Conservation (phyloP, 768 basidiomycete species). For the Podaxis pistillaris region DNA sequence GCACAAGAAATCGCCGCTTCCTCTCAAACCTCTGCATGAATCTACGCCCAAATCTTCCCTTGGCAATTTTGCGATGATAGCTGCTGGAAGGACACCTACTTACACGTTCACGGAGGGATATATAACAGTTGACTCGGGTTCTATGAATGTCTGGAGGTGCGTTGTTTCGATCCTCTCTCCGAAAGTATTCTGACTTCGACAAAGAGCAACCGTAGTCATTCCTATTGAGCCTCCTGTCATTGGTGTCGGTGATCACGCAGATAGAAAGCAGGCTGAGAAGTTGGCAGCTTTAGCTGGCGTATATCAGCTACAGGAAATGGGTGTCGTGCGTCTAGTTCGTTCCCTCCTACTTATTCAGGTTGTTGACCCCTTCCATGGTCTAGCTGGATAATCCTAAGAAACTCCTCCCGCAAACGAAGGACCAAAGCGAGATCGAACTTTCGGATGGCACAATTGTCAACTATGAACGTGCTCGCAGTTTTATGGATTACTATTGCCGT, state of each 20-base stretch:
- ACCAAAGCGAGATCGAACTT: conserved; percentile 33
- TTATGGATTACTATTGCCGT: conserved; percentile 95
- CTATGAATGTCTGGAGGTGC: conserved; percentile 44
- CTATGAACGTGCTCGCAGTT: conserved; percentile 75
- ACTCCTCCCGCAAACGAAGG: conserved; percentile 22
- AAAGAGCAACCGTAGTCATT: conserved; percentile 40
- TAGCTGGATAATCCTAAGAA: conserved; percentile 40
- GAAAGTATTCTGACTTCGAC: neutral
- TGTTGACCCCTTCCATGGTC: neutral
- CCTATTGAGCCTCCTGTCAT: conserved; percentile 38
- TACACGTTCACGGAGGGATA: conserved; percentile 34
- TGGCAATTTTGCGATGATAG: conserved; percentile 36
- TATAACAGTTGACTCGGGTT: conserved; percentile 20
- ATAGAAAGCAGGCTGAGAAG: conserved; percentile 64
- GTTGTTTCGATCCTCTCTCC: conserved; percentile 14
- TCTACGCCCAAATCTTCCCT: conserved; percentile 38
- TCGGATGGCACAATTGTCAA: conserved; percentile 63
- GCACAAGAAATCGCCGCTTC: conserved; percentile 28
- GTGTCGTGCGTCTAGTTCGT: conserved; percentile 52
- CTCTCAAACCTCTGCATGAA: conserved; percentile 31
- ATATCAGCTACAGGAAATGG: conserved; percentile 62
- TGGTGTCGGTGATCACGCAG: conserved; percentile 60
- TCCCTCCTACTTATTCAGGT: neutral
- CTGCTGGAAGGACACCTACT: conserved; percentile 26
- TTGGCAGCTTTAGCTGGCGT: conserved; percentile 76